Conservation (phyloP, 2,329 filamentous ascomycete species). For the Epichloe brachyelytri region DNA sequence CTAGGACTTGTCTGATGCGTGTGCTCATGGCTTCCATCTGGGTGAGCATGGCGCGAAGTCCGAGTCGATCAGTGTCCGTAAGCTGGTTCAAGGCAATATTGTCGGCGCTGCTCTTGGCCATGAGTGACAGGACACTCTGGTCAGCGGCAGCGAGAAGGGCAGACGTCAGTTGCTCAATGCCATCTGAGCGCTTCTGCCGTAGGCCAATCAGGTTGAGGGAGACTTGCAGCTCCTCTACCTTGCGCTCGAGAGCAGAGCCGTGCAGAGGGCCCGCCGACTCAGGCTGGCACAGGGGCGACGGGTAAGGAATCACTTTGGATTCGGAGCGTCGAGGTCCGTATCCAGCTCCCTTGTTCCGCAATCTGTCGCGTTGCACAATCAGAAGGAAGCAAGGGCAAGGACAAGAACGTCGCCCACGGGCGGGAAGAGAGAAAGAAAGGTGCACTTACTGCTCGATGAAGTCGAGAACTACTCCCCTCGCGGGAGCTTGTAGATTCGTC, state of each 20-base stretch:
- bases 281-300: conserved; percentile 11
- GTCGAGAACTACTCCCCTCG: conserved; percentile 53
- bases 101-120: conserved; percentile 33
- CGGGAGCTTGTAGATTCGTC: conserved; percentile 51
- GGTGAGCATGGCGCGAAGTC: conserved; percentile 35
- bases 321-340: conserved; percentile 21
- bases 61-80: conserved; percentile 26
- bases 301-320: conserved; percentile 17
- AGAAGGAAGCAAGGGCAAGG: conserved; percentile 3
- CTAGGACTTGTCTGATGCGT: conserved; percentile 29
- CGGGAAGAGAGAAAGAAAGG: background rate
- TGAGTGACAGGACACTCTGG: conserved; percentile 31
- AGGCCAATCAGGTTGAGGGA: conserved; percentile 51
- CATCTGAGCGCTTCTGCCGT: conserved; percentile 34
- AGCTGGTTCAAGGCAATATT: conserved; percentile 30
- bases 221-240: conserved; percentile 51
- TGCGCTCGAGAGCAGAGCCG: conserved; percentile 27
- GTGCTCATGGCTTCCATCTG: conserved; percentile 32
- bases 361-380: conserved; percentile 12
- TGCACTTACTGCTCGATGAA: conserved; percentile 52
- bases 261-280: conserved; percentile 10
- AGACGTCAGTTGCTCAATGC: conserved; percentile 41
- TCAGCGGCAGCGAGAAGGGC: conserved; percentile 41
- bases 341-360: conserved; percentile 26
- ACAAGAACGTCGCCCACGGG: background rate